phyloP scores from a whole-genome alignment of 1,284 basidiomycete species.

The Boletus smithii region DNA sequence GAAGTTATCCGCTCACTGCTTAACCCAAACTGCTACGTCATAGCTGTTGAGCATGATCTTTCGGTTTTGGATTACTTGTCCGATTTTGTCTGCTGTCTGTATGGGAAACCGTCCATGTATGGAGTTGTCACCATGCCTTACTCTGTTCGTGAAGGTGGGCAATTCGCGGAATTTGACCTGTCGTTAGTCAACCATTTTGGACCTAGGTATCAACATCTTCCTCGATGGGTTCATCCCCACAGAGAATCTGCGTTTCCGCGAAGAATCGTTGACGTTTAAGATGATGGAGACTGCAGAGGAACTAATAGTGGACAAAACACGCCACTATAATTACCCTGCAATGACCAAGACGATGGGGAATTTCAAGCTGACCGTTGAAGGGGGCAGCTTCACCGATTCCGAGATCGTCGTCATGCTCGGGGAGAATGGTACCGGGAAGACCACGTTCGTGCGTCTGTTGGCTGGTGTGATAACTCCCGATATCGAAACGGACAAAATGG shows the following conservation, averaged over 20 bases:
- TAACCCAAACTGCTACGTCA: slow-evolving; percentile 80
- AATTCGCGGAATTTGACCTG: background rate
- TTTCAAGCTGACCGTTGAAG: slow-evolving; percentile 91
- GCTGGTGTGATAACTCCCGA: slow-evolving; percentile 84
- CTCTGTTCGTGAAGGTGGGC: slow-evolving; percentile 89
- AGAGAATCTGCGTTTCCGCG: slow-evolving; percentile 95
- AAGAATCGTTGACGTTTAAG: slow-evolving; percentile 92
- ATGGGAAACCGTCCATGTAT: slow-evolving; percentile 95
- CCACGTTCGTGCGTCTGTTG: slow-evolving; percentile 90
- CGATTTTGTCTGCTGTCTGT: slow-evolving; percentile 94
- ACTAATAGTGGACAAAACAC: slow-evolving; percentile 75
- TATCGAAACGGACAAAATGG: slow-evolving; percentile 74
- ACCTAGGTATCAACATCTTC: slow-evolving; percentile 91
- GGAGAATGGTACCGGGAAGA: slow-evolving; percentile 98
- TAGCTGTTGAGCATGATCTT: slow-evolving; percentile 96
- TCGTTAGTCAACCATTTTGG: slow-evolving; percentile 3
- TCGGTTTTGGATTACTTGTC: slow-evolving; percentile 96
- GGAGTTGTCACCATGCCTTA: slow-evolving; percentile 98
- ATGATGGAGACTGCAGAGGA: slow-evolving; percentile 95
- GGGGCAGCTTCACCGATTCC: slow-evolving; percentile 88
- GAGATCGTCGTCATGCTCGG: slow-evolving; percentile 98
- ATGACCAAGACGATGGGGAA: slow-evolving; percentile 94
- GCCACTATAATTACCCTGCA: slow-evolving; percentile 83
- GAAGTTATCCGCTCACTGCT: slow-evolving; percentile 89
- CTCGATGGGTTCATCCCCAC: slow-evolving; percentile 96